These are phyloP conservation scores for Exserohilum rostratum DNA, from an alignment of 2,329 filamentous ascomycete genomes.

Conservation along the genomic window DNA sequence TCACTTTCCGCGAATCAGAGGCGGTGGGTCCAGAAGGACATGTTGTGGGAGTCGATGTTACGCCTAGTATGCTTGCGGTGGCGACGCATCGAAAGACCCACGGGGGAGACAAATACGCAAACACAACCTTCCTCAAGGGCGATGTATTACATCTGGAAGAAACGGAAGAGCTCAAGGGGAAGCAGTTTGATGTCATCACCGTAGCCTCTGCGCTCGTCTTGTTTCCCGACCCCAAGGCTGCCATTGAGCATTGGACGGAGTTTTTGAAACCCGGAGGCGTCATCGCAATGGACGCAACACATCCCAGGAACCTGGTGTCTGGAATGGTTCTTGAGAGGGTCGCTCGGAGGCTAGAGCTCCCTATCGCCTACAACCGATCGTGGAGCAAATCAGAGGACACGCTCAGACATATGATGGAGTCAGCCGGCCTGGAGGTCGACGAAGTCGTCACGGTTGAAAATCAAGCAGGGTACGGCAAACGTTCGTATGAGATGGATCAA, in stretches of 20 bases:
- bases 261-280: constrained; percentile 51
- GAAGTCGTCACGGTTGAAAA: constrained; percentile 39
- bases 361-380: constrained; percentile 46
- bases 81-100: constrained; percentile 40
- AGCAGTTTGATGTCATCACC: constrained; percentile 46
- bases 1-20: constrained; percentile 49
- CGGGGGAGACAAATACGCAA: constrained; percentile 34
- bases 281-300: constrained; percentile 49
- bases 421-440: constrained; percentile 46
- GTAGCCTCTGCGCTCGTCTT: constrained; percentile 51
- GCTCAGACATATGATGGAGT: constrained; percentile 39
- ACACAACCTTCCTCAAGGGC: constrained; percentile 45
- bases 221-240: constrained; percentile 46
- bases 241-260: constrained; percentile 46
- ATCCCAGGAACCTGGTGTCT: constrained; percentile 46
- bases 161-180: constrained; percentile 29
- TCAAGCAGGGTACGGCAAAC: constrained; percentile 41
- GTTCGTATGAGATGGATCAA: constrained; percentile 36
- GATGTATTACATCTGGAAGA: constrained; percentile 47
- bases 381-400: constrained; percentile 45
- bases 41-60: constrained; percentile 52
- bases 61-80: constrained; percentile 49
- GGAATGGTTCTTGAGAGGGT: constrained; percentile 49
- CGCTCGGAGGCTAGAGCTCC: constrained; percentile 38
- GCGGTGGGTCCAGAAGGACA: constrained; percentile 46